Percentiles rank a stretch among this genome's conserved stretches.
phyloP scores from a whole-genome alignment of 176 grass and related monocot species.

The Juncus inflexus region DNA sequence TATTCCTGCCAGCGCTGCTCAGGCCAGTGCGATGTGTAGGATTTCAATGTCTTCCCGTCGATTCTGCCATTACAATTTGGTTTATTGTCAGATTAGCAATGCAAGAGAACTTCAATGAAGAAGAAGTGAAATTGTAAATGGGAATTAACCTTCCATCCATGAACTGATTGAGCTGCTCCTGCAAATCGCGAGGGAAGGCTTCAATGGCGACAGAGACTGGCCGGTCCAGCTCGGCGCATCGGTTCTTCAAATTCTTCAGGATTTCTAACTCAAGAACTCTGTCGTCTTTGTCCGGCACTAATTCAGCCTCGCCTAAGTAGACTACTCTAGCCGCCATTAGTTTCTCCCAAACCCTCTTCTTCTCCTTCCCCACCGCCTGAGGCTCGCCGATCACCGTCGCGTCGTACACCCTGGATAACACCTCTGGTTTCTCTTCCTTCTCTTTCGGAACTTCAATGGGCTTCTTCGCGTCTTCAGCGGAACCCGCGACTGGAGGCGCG shows the following conservation, averaged over 20 bases:
- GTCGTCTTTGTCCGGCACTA: conserved; percentile 85
- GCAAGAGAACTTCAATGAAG: conserved; percentile 5
- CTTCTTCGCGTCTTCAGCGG: conserved; percentile 5
- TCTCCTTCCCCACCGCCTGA: conserved; percentile 84
- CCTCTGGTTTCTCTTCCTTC: conserved; percentile 35
- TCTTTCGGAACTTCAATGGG: conserved; percentile 15
- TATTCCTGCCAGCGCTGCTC: conserved; percentile 85
- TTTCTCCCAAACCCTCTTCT: conserved; percentile 89
- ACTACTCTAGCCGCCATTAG: conserved; percentile 82
- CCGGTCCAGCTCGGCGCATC: conserved; percentile 48
- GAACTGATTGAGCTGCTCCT: conserved; percentile 78
- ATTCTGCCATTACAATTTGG: conserved; percentile 51
- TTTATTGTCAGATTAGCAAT: background rate
- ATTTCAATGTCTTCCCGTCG: conserved; percentile 54
- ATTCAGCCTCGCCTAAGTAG: conserved; percentile 90
- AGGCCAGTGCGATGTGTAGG: conserved; percentile 81
- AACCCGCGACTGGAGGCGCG: conserved; percentile 2
- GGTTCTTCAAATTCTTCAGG: conserved; percentile 48
- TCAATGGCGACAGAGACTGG: conserved; percentile 61
- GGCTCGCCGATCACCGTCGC: conserved; percentile 93
- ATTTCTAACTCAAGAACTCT: conserved; percentile 77
- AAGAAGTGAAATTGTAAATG: background rate
- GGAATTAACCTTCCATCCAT: conserved; percentile 63
- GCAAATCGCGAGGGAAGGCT: conserved; percentile 68
- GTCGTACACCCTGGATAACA: conserved; percentile 79